phyloP scores from a whole-genome alignment of 2,329 filamentous ascomycete genomes.

The Colletotrichum liaoningense region DNA sequence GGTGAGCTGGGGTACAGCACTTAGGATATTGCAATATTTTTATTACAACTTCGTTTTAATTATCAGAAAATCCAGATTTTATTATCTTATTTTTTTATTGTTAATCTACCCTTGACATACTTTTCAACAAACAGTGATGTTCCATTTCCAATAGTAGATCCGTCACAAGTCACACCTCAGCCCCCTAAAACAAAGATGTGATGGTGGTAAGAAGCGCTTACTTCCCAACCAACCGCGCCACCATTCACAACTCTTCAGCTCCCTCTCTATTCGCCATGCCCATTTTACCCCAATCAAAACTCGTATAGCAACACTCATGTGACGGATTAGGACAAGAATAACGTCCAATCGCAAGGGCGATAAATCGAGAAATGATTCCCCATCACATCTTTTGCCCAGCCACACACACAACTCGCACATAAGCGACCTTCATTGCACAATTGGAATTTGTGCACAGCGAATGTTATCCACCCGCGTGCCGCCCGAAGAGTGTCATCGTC shows the following conservation, averaged over 20 bases:
- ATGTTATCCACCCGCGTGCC: constrained; percentile 18
- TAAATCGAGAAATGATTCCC: neutral
- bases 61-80: too few species aligned
- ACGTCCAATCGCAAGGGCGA: neutral
- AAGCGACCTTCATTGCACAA: neutral
- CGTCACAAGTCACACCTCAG: neutral
- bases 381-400: constrained; percentile 4
- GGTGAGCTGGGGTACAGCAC: neutral
- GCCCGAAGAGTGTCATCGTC: neutral
- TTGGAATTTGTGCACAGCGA: constrained; percentile 14
- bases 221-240: constrained; percentile 1
- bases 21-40: neutral
- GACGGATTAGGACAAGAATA: neutral
- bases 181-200: neutral
- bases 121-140: neutral
- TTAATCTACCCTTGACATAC: neutral
- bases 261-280: neutral
- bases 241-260: neutral
- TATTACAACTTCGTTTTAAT: neutral
- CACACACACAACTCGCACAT: neutral
- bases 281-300: constrained; percentile 13
- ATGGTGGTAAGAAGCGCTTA: constrained; percentile 15
- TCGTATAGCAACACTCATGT: neutral
- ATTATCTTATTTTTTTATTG: neutral
- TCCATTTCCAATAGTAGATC: neutral